A percentile compares a stretch with the other conserved stretches of the same genome.
Evolutionary conservation across 345 rosid species (phyloP).

Genomic region (Sonneratia caseolaris): DNA sequence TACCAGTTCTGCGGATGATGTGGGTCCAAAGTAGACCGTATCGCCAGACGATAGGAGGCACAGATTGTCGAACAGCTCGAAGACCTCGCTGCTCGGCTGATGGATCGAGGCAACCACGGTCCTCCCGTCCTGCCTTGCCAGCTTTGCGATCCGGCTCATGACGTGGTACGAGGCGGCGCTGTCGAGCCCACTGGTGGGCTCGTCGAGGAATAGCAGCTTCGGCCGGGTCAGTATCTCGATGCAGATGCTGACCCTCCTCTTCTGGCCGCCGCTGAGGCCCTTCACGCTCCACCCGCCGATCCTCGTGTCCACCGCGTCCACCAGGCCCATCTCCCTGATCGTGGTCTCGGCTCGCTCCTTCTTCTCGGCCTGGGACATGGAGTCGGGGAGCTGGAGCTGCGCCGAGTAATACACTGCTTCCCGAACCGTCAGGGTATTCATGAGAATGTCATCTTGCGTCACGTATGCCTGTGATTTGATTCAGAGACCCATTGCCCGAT

Average conservation of each 20-base stretch:
- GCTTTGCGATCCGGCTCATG: constrained; percentile 28
- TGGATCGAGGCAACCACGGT: constrained; percentile 40
- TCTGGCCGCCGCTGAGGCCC: constrained; percentile 52
- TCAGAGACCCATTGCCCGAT: too few relatives aligned
- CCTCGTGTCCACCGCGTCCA: constrained; percentile 30
- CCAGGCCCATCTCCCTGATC: constrained; percentile 44
- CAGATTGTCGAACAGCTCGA: constrained; percentile 30
- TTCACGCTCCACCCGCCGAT: constrained; percentile 40
- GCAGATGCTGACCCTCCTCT: constrained; percentile 48
- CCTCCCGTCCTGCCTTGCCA: constrained; percentile 23
- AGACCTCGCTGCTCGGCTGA: constrained; percentile 42
- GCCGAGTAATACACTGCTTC: constrained; percentile 51
- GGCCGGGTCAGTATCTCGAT: constrained; percentile 43
- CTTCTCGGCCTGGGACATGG: constrained; percentile 33
- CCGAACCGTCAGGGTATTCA: constrained; percentile 29
- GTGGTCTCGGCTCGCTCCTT: constrained; percentile 37
- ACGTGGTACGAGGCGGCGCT: constrained; percentile 47
- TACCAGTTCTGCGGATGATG: constrained; percentile 27
- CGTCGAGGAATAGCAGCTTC: constrained; percentile 38
- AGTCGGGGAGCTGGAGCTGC: constrained; percentile 38
- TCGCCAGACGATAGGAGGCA: constrained; percentile 38
- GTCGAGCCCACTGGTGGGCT: constrained; percentile 48
- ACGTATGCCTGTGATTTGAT: not conserved
- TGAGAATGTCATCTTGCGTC: constrained; percentile 39
- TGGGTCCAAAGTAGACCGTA: constrained; percentile 33